Evolutionary conservation across 208 protist genomes (phyloP).

Genomic region (Leishmania amazonensis): DNA sequence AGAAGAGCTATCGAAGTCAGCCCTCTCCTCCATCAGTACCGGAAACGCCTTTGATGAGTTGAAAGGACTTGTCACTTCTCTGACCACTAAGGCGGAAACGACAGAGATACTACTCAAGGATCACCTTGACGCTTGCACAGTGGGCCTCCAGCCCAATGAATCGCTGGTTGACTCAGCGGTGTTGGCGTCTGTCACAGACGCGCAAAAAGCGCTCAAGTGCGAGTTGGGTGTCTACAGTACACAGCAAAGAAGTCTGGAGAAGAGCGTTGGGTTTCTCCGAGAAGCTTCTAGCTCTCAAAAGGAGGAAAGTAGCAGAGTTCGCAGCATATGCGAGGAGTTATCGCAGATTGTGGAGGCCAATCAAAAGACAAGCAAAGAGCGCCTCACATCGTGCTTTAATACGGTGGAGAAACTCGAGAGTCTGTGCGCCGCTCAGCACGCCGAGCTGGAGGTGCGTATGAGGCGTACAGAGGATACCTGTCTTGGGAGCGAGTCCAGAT

Average conservation of each 20-base stretch:
- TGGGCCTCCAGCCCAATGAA: background rate
- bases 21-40: background rate
- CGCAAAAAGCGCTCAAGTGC: background rate
- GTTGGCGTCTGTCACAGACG: background rate
- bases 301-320: constrained; percentile 13
- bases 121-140: background rate
- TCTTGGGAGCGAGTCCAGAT: background rate
- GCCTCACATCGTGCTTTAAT: constrained; percentile 19
- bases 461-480: background rate
- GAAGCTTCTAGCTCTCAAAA: constrained; percentile 1
- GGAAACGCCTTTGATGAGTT: background rate
- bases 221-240: background rate
- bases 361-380: constrained; percentile 15
- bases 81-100: background rate
- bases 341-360: constrained; percentile 13
- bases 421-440: constrained; percentile 15
- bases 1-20: background rate
- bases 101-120: constrained; percentile 4
- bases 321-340: constrained; percentile 17
- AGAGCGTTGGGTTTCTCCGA: background rate
- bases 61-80: constrained; percentile 8
- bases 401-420: constrained; percentile 25
- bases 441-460: constrained; percentile 3
- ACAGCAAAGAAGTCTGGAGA: constrained; percentile 5
- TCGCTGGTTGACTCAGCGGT: background rate